Evolutionary conservation across 129 eudicot genomes (phyloP).

Genomic region (Sambucus nigra): DNA sequence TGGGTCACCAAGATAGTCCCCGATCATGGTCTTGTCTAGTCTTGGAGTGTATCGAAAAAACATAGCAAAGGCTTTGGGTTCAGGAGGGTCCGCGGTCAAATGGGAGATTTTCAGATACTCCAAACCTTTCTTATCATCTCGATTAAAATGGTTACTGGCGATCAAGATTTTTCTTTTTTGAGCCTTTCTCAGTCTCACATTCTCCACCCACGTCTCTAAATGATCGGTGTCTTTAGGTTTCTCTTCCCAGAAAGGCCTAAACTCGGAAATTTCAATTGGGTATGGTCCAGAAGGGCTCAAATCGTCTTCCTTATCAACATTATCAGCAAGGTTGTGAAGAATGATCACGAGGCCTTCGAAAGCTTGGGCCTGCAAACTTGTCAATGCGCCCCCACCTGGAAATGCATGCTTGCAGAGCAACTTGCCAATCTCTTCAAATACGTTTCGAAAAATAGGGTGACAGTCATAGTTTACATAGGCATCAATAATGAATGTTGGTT

Average conservation of each 20-base stretch:
- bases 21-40: no score
- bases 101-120: constrained; percentile 27
- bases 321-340: constrained; percentile 38
- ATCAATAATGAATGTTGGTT: constrained; percentile 33
- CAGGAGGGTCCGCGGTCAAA: constrained; percentile 32
- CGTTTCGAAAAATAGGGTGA: constrained; percentile 23
- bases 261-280: constrained; percentile 28
- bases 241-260: constrained; percentile 43
- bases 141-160: constrained; percentile 38
- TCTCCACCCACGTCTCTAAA: constrained; percentile 25
- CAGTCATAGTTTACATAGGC: constrained; percentile 40
- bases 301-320: no score
- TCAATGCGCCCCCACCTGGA: constrained; percentile 22
- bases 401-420: constrained; percentile 42
- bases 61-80: constrained; percentile 33
- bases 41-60: no score
- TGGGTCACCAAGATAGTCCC: constrained; percentile 45
- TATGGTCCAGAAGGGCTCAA: no score
- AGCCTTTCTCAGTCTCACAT: constrained; percentile 25
- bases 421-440: constrained; percentile 34
- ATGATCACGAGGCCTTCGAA: constrained; percentile 30
- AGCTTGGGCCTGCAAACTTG: constrained; percentile 43
- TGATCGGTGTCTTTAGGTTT: constrained; percentile 10
- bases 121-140: constrained; percentile 37
- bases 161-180: no score